A percentile compares a stretch with the other conserved stretches of the same genome.
phyloP scores from a whole-genome alignment of 345 rosid genomes.

The Boechera stricta region DNA sequence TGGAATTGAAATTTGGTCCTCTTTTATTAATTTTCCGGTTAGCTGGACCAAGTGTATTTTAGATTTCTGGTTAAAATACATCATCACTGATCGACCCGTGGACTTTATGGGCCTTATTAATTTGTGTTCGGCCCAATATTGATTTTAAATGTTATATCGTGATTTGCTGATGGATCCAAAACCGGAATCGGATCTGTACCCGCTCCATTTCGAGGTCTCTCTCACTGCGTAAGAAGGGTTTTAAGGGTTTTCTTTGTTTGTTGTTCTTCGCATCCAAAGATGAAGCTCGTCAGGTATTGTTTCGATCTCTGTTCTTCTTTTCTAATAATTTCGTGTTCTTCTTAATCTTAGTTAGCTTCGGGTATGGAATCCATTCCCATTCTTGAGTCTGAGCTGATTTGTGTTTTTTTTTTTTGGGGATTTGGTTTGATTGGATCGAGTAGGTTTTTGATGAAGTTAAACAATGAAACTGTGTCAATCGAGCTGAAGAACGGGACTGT shows the following conservation, averaged over 20 bases:
- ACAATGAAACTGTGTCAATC: constrained; percentile 94
- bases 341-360: neutral
- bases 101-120: constrained; percentile 24
- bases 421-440: constrained; percentile 28
- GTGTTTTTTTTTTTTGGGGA: neutral
- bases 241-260: constrained; percentile 24
- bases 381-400: constrained; percentile 16
- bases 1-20: neutral
- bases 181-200: constrained; percentile 31
- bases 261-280: constrained; percentile 37
- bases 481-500: constrained; percentile 96
- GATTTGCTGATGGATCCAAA: constrained; percentile 9
- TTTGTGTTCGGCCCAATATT: constrained; percentile 13
- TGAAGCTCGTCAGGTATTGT: constrained; percentile 61
- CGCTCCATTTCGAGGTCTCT: constrained; percentile 6
- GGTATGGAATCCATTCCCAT: neutral
- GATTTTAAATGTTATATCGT: neutral
- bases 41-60: constrained; percentile 7
- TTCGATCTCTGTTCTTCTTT: neutral
- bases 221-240: constrained; percentile 31
- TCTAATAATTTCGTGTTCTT: neutral
- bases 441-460: constrained; percentile 98
- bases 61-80: neutral
- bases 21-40: constrained; percentile 12
- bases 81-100: neutral